Conservation (phyloP, 2,329 filamentous ascomycete species). For the Aspergillus thermomutatus region DNA sequence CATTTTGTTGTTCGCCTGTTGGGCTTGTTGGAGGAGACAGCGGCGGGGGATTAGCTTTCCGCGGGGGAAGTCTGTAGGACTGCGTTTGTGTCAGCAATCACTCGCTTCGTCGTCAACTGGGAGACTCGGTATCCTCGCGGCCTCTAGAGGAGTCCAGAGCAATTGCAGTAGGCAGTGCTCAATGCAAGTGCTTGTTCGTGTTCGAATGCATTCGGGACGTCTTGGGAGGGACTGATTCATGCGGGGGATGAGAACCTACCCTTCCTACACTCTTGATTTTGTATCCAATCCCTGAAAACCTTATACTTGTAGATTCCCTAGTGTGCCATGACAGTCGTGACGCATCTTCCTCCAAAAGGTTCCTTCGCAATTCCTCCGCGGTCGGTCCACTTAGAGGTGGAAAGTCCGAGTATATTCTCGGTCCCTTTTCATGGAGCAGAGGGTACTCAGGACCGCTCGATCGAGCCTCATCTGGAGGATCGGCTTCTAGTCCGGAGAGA, state of each 20-base stretch:
- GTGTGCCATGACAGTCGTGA: slow-evolving; percentile 65
- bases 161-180: background rate
- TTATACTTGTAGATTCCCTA: slow-evolving; percentile 46
- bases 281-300: slow-evolving; percentile 55
- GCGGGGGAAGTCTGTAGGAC: slow-evolving; percentile 57
- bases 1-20: slow-evolving; percentile 46
- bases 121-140: background rate
- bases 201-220: background rate
- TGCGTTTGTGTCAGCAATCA: slow-evolving; percentile 21
- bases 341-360: slow-evolving; percentile 65
- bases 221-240: background rate
- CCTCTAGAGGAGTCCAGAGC: background rate
- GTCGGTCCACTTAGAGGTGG: slow-evolving; percentile 63
- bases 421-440: slow-evolving; percentile 55
- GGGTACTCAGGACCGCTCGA: slow-evolving; percentile 42
- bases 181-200: background rate
- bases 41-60: slow-evolving; percentile 60
- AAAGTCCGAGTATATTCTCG: slow-evolving; percentile 67
- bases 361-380: slow-evolving; percentile 62
- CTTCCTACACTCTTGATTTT: slow-evolving; percentile 72
- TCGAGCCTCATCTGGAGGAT: slow-evolving; percentile 29
- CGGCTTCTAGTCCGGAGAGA: slow-evolving; percentile 67
- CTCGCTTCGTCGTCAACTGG: background rate
- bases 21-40: slow-evolving; percentile 48
- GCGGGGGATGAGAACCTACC: slow-evolving; percentile 56